A percentile compares a stretch with the other conserved stretches of the same genome.
Evolutionary conservation across 768 basidiomycete genomes (phyloP).

Genomic region (Calocybe indica): DNA sequence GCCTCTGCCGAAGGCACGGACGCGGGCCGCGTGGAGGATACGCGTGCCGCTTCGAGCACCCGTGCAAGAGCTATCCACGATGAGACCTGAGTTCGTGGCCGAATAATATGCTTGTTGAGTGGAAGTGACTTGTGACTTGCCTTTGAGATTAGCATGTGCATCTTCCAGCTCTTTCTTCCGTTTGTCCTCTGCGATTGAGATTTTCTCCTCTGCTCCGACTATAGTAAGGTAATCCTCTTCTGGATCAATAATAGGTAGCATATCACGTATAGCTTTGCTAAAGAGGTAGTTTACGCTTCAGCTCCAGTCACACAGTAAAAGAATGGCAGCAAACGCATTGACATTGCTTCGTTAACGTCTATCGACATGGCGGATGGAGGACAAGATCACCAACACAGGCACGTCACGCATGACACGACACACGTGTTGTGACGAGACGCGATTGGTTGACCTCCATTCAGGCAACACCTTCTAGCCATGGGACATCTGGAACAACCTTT

Average conservation of each 20-base stretch:
- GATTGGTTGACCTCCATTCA: too few relatives aligned
- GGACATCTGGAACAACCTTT: conserved; percentile 61
- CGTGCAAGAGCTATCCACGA: conserved; percentile 49
- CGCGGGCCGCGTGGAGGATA: conserved; percentile 63
- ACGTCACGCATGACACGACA: too few relatives aligned
- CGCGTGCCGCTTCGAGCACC: conserved; percentile 60
- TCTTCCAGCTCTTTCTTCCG: conserved; percentile 67
- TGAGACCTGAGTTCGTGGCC: neutral
- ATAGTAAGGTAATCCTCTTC: conserved; percentile 77
- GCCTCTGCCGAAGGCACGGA: conserved; percentile 63
- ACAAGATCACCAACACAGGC: too few relatives aligned
- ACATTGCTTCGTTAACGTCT: conserved; percentile 44
- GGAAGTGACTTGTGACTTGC: conserved; percentile 28
- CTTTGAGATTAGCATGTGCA: conserved; percentile 57
- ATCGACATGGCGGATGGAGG: conserved; percentile 25
- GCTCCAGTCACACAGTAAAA: neutral
- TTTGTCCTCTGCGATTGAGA: conserved; percentile 48
- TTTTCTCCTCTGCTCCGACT: conserved; percentile 65
- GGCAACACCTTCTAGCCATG: too few relatives aligned
- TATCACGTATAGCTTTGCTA: conserved; percentile 65
- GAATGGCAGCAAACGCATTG: conserved; percentile 6
- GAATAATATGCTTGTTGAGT: neutral
- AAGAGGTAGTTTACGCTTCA: neutral
- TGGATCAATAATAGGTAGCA: conserved; percentile 69
- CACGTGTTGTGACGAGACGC: too few relatives aligned